These are phyloP conservation scores for Panaeolus cyanescens DNA, from an alignment of 768 basidiomycete genomes.

Conservation along the genomic window DNA sequence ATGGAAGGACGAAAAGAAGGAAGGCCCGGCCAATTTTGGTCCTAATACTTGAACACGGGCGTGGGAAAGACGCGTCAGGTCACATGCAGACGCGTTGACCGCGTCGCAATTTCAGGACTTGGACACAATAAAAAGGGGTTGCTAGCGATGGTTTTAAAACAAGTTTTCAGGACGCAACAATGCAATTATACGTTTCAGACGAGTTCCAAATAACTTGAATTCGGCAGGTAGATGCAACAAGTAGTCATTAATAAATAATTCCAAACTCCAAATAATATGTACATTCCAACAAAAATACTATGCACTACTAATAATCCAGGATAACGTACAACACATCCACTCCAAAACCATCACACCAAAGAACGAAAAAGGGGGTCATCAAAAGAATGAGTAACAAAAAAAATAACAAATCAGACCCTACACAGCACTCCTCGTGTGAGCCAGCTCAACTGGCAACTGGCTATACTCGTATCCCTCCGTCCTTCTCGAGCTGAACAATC, in stretches of 20 bases:
- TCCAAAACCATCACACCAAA: neutral
- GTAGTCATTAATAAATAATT: neutral
- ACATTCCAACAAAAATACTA: neutral
- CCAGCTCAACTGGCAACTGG: slow-evolving; percentile 74
- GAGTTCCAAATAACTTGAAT: too few species aligned
- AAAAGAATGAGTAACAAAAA: neutral
- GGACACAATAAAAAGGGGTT: too few species aligned
- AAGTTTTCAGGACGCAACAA: too few species aligned
- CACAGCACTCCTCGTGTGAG: slow-evolving; percentile 18
- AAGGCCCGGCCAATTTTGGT: neutral
- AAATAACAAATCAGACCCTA: neutral
- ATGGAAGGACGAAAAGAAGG: neutral
- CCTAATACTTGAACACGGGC: neutral
- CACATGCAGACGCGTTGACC: slow-evolving; percentile 18
- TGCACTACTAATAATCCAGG: neutral
- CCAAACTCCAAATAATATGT: neutral
- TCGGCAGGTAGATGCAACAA: neutral
- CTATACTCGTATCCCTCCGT: slow-evolving; percentile 57
- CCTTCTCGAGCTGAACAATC: slow-evolving; percentile 38
- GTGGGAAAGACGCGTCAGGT: slow-evolving; percentile 23
- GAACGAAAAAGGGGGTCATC: slow-evolving; percentile 3
- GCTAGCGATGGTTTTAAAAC: too few species aligned
- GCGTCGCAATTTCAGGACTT: too few species aligned
- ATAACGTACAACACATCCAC: slow-evolving; percentile 1
- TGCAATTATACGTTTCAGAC: too few species aligned